Base-by-base conservation (phyloP, 805 yeast genomes). In the Jamesozyma hellenica region DNA sequence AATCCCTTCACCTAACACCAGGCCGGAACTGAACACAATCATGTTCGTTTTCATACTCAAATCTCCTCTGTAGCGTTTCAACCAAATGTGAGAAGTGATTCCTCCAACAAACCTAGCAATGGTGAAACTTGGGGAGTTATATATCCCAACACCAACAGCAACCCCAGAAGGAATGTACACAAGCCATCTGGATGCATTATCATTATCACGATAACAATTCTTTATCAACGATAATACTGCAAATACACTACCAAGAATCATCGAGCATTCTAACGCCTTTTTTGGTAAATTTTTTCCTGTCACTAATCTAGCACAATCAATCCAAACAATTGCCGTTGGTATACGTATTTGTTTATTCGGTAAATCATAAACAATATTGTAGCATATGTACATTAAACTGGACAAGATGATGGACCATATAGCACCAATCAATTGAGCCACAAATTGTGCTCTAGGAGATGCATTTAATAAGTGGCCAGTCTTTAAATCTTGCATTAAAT, bases 291-390 rank as follows among this genome's bases (percentile, higher is more conserved):
- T 95, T 41, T 80, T 72, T 1, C 97, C 98, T 1, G 90, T 83
- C 26, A 90, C 95, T 29, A 90, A 67, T 41, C 98, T 67, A 1
- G 96, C 86, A 57, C 97, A 88, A 58, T 90, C 97, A 33, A 90
- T 80, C 98, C 98, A 90, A 17, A 90, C 86, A 3, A 86, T 75
- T 0, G 97, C 96, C 0, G 98, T 92, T 4, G 98, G 98, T 28
- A 92, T 76, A 42, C 96, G 70, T 58, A 85, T 90, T 38, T 77
- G 68, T 15, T 72, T 64, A 42, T 84, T 84, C 0, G 98, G 98
- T 32, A 90, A 85, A 41, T 77, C 79, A 62, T 92, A 92, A 4
- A 86, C 85, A 4, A 70, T 47, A 53, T 84, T 82, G 68, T 92
- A 90, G 21, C 85, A 72, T 41, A 74, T 71, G 70, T 90, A 90